Percentiles rank a stretch among this genome's conserved stretches.
phyloP scores from a whole-genome alignment of 106 monocot species.

The Dendrobium chrysotoxum region DNA sequence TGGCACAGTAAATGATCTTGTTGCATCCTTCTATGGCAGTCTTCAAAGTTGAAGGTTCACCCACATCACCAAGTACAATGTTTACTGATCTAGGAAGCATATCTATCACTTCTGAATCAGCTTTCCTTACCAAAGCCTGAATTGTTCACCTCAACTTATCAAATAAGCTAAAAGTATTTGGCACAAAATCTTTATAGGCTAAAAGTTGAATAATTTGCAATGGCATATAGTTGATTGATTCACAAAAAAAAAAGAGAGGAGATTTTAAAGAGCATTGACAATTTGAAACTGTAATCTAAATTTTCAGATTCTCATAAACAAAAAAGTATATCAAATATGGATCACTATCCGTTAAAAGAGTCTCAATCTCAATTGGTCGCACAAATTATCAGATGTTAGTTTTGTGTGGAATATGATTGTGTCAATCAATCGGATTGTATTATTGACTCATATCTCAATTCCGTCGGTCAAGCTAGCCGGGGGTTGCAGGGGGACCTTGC shows the following conservation, averaged over 20 bases:
- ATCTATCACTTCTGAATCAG: slow-evolving; percentile 68
- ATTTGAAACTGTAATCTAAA: too few relatives aligned
- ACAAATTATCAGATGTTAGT: too few relatives aligned
- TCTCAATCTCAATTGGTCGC: too few relatives aligned
- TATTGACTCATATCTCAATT: too few relatives aligned
- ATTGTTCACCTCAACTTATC: not conserved
- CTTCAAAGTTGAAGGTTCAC: slow-evolving; percentile 62
- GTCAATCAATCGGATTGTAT: too few relatives aligned
- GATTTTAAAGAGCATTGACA: not conserved
- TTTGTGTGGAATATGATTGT: too few relatives aligned
- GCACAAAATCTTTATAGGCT: not conserved
- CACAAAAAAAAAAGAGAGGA: not conserved
- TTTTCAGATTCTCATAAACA: too few relatives aligned
- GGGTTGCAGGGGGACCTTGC: too few relatives aligned
- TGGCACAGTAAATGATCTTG: slow-evolving; percentile 96
- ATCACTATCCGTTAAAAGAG: too few relatives aligned
- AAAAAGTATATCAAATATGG: too few relatives aligned
- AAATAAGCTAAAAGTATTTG: not conserved
- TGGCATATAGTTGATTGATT: not conserved
- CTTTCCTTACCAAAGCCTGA: slow-evolving; percentile 87
- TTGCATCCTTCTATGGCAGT: slow-evolving; percentile 75
- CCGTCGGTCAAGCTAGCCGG: too few relatives aligned
- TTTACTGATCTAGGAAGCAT: slow-evolving; percentile 88
- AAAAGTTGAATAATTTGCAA: not conserved
- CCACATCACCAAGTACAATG: slow-evolving; percentile 84